Evolutionary conservation across 2,329 filamentous ascomycete genomes (phyloP).

Genomic region (Pseudocercospora ulei): DNA sequence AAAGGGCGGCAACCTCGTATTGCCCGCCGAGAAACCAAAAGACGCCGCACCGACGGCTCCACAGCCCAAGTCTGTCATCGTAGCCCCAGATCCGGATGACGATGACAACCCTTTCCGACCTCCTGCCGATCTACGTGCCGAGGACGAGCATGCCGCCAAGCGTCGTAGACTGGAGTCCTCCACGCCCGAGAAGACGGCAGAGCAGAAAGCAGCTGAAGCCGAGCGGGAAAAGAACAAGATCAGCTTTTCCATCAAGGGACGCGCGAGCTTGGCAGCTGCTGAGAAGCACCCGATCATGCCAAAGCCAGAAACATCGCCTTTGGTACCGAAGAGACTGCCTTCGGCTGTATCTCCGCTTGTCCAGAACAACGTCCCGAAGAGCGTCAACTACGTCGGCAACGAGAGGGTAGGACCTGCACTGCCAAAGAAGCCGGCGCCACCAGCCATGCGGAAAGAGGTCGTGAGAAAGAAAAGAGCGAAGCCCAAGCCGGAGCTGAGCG

Average conservation of each 20-base stretch:
- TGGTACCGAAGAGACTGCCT: slow-evolving; percentile 45
- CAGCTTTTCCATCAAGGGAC: slow-evolving; percentile 83
- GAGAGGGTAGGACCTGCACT: slow-evolving; percentile 25
- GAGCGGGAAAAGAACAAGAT: slow-evolving; percentile 51
- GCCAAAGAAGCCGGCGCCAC: slow-evolving; percentile 19
- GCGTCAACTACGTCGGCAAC: slow-evolving; percentile 31
- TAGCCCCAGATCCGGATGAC: slow-evolving; percentile 41
- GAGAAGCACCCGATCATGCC: slow-evolving; percentile 22
- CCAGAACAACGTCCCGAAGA: slow-evolving; percentile 29
- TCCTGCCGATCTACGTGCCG: slow-evolving; percentile 55
- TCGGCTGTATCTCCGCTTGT: slow-evolving; percentile 28
- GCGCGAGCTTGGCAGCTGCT: slow-evolving; percentile 45
- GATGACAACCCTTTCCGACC: slow-evolving; percentile 54
- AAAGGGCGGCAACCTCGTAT: slow-evolving; percentile 43
- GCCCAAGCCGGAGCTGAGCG: slow-evolving; percentile 57
- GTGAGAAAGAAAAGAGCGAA: slow-evolving; percentile 61
- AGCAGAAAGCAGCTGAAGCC: slow-evolving; percentile 37
- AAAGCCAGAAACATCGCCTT: slow-evolving; percentile 28
- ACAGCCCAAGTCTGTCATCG: slow-evolving; percentile 21
- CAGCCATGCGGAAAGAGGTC: slow-evolving; percentile 42
- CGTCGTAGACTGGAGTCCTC: slow-evolving; percentile 22
- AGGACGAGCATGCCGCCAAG: slow-evolving; percentile 47
- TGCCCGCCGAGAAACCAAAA: slow-evolving; percentile 28
- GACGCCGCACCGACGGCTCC: slow-evolving; percentile 31
- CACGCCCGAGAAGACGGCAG: slow-evolving; percentile 18